Percentiles rank a stretch among this genome's conserved stretches.
Evolutionary conservation across 331 rosid genomes (phyloP).

Genomic region (Dryas integrifolia): DNA sequence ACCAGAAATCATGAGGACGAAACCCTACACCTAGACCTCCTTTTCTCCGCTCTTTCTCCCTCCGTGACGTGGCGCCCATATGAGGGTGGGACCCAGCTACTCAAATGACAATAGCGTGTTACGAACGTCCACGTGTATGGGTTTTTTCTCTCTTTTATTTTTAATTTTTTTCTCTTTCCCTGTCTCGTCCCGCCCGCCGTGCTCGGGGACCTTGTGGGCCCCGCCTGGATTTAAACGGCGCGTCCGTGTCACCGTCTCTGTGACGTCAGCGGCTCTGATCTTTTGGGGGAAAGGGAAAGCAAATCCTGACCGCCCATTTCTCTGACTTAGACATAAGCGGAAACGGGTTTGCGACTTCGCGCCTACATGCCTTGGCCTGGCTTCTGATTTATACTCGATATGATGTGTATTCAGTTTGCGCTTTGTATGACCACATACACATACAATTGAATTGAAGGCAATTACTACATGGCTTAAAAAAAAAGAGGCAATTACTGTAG

Average conservation of each 20-base stretch:
- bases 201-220: conserved; percentile 31
- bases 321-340: background rate
- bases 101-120: conserved; percentile 19
- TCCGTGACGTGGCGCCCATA: conserved; percentile 33
- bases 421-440: background rate
- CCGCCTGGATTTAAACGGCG: conserved; percentile 21
- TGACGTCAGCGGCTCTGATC: conserved; percentile 29
- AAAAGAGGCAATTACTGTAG: background rate
- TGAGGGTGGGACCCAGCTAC: conserved; percentile 11
- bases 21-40: background rate
- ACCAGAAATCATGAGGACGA: no score
- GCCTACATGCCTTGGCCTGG: background rate
- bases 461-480: background rate
- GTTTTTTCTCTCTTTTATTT: background rate
- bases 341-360: background rate
- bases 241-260: conserved; percentile 15
- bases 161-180: no score
- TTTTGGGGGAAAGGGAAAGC: conserved; percentile 8
- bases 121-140: conserved; percentile 35
- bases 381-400: no score
- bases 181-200: conserved; percentile 26
- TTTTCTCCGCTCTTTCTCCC: background rate
- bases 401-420: background rate
- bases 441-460: no score
- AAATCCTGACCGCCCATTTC: conserved; percentile 23